phyloP scores from a whole-genome alignment of 2,329 filamentous ascomycete species.

The Botrytis deweyae region DNA sequence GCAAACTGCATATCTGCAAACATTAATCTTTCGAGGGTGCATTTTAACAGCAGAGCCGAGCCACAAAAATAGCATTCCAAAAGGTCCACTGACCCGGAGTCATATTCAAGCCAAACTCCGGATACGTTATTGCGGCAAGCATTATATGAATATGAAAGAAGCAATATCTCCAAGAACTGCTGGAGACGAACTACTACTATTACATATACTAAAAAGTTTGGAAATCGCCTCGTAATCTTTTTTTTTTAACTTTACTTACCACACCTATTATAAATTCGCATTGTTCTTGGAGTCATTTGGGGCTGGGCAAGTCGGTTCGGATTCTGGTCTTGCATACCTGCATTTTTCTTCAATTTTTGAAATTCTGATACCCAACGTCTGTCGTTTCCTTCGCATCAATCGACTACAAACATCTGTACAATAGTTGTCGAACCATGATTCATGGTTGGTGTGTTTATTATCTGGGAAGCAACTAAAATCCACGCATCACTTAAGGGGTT shows the following conservation, averaged over 20 bases:
- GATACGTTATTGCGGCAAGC: conserved; percentile 17
- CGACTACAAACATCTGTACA: conserved; percentile 16
- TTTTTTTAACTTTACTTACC: background rate
- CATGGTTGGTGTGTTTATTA: conserved; percentile 11
- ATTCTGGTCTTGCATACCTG: conserved; percentile 19
- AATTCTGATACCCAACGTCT: conserved; percentile 22
- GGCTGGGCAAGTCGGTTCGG: conserved; percentile 1
- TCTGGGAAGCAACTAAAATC: background rate
- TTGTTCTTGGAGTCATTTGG: conserved; percentile 14
- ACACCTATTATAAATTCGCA: conserved; percentile 17
- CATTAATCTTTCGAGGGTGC: background rate
- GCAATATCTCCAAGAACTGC: background rate
- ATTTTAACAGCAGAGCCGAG: background rate
- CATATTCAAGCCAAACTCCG: conserved; percentile 7
- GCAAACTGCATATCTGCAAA: background rate
- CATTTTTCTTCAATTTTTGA: conserved; percentile 8
- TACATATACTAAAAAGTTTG: background rate
- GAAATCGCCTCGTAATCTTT: conserved; percentile 2
- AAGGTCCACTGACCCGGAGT: background rate
- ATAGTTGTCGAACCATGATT: conserved; percentile 13
- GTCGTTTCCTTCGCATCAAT: conserved; percentile 16
- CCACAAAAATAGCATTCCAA: background rate
- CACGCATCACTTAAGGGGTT: conserved; percentile 8
- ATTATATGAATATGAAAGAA: conserved; percentile 10
- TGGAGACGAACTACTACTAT: background rate